A percentile compares a stretch with the other conserved stretches of the same genome.
Evolutionary conservation across 2,329 filamentous ascomycete species (phyloP).

Genomic region (Cladosporium sp.): DNA sequence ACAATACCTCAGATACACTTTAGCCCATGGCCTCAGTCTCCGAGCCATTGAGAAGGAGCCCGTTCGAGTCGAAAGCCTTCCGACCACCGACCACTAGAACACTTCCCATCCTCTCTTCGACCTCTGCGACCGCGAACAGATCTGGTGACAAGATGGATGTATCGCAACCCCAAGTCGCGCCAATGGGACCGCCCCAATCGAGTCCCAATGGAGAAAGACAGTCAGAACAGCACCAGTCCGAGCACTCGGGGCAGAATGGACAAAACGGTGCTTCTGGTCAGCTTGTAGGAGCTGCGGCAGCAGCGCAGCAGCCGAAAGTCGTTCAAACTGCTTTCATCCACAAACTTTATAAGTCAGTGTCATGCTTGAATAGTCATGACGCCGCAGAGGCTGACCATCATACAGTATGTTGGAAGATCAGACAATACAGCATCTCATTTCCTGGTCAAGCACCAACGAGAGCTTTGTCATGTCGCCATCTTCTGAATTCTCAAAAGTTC

Average conservation of each 20-base stretch:
- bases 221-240: constrained; percentile 19
- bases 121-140: constrained; percentile 16
- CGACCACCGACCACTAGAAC: constrained; percentile 20
- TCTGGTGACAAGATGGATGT: constrained; percentile 28
- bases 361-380: neutral
- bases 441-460: constrained; percentile 88
- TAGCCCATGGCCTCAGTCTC: constrained; percentile 41
- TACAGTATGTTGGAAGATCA: constrained; percentile 92
- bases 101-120: constrained; percentile 29
- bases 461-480: constrained; percentile 99
- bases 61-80: constrained; percentile 25
- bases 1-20: constrained; percentile 3
- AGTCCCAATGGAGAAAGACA: constrained; percentile 26
- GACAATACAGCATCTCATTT: constrained; percentile 90
- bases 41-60: constrained; percentile 34
- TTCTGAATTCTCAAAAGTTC: constrained; percentile 93
- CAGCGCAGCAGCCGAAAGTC: constrained; percentile 90
- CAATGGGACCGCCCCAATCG: constrained; percentile 28
- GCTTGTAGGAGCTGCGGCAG: constrained; percentile 58
- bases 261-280: constrained; percentile 10
- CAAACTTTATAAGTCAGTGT: constrained; percentile 89
- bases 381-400: constrained; percentile 28
- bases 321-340: constrained; percentile 99
- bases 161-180: constrained; percentile 19
- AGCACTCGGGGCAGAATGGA: constrained; percentile 11